These are phyloP conservation scores for Hymenoscyphus infarciens DNA, from an alignment of 2,329 filamentous ascomycete genomes.

Conservation along the genomic window DNA sequence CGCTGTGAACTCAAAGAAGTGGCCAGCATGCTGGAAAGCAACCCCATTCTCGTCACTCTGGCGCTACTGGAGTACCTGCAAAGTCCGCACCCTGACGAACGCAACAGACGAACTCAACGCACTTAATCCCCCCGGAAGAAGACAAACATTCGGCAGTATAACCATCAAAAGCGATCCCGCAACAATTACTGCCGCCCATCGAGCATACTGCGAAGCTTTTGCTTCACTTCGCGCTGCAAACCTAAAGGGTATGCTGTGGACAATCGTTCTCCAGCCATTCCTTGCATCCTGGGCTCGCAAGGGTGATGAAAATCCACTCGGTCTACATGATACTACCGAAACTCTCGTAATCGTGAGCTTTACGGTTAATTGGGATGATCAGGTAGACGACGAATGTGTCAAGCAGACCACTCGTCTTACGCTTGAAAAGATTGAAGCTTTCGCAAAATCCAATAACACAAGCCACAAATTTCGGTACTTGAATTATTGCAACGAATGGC, in stretches of 20 bases:
- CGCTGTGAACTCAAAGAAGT: constrained; percentile 11
- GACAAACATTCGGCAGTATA: constrained; percentile 36
- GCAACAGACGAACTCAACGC: constrained; percentile 8
- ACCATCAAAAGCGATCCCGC: constrained; percentile 37
- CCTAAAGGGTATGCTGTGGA: constrained; percentile 20
- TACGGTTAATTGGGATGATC: constrained; percentile 10
- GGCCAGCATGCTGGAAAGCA: constrained; percentile 8
- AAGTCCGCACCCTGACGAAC: constrained; percentile 11
- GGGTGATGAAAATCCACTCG: constrained; percentile 15
- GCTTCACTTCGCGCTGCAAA: constrained; percentile 30
- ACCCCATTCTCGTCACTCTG: constrained; percentile 5
- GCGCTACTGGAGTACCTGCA: constrained; percentile 9
- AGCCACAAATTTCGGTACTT: constrained; percentile 10
- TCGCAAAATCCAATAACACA: constrained; percentile 5
- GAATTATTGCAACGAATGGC: constrained; percentile 15
- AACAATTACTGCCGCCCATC: constrained; percentile 33
- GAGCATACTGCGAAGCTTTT: constrained; percentile 33
- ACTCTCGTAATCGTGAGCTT: constrained; percentile 8
- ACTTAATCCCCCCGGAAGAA: neutral
- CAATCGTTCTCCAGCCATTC: constrained; percentile 5
- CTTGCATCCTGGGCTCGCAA: constrained; percentile 16
- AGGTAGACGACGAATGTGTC: constrained; percentile 9
- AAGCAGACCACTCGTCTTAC: constrained; percentile 1
- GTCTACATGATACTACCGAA: constrained; percentile 14
- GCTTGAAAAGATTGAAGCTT: constrained; percentile 9